phyloP scores from a whole-genome alignment of 495 filamentous ascomycete species.

The Penicillium nucicola region DNA sequence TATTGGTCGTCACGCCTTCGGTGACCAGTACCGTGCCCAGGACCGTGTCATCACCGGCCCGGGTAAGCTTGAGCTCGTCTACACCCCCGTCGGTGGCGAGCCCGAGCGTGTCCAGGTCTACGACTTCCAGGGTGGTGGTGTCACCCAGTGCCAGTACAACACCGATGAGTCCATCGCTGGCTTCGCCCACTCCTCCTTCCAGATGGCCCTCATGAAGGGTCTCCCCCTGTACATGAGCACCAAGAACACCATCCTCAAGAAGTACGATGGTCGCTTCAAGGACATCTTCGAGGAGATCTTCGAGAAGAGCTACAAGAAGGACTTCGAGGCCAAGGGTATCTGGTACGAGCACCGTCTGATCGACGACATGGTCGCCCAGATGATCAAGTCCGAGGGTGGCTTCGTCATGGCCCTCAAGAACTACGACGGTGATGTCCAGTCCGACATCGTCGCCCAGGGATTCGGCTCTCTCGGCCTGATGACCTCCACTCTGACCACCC shows the following conservation, averaged over 20 bases:
- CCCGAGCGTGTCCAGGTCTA: constrained; percentile 86
- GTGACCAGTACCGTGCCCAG: constrained; percentile 96
- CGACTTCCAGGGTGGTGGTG: constrained; percentile 83
- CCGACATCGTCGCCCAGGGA: constrained; percentile 95
- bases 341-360: constrained; percentile 99
- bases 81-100: constrained; percentile 78
- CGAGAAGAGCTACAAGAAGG: constrained; percentile 77
- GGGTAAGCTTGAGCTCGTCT: constrained; percentile 90
- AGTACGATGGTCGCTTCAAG: constrained; percentile 97
- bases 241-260: constrained; percentile 99
- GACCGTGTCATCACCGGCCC: constrained; percentile 77
- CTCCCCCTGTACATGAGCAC: constrained; percentile 97
- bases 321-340: constrained; percentile 86
- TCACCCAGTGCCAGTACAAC: constrained; percentile 95
- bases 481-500: constrained; percentile 95
- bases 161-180: constrained; percentile 90
- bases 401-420: constrained; percentile 99
- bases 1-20: constrained; percentile 97
- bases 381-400: constrained; percentile 96
- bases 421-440: constrained; percentile 99
- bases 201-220: constrained; percentile 81
- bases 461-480: constrained; percentile 98
- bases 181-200: constrained; percentile 95
- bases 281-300: constrained; percentile 99
- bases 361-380: constrained; percentile 99